Evolutionary conservation across 345 rosid genomes (phyloP), one percentile per base, ranked within the genome.

Genomic region (Ceriops zippeliana): DNA sequence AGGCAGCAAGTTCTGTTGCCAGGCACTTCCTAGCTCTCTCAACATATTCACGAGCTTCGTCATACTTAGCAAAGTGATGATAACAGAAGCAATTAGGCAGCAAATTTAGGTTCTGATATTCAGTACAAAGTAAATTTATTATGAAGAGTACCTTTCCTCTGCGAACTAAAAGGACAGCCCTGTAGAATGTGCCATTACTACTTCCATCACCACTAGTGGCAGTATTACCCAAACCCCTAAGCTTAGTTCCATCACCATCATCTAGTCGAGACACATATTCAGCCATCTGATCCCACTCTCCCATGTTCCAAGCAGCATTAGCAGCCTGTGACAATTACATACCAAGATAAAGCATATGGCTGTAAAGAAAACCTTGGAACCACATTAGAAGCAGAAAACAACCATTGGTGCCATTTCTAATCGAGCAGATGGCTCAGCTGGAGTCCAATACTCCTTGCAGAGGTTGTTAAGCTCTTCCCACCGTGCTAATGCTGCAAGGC

Each of bases 391-490:
- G 38, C 65, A 80, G 72, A 62, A 79, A 72, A 82, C 74, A 81
- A 95, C 99, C 97, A 91, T 84, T 63, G 99, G 96, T 54, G 99
- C 99, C 99, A 95, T 95, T 87, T 95, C 99, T 61, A 95, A 79
- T 69, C 99, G 93, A 46, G 93, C 96, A 69, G 96, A 77, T 66
- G 92, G 96, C 83, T 95, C 99, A 42, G 99, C 96, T 61, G 96
- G 92, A 70, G 96, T 87, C 99, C 99, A 95, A 78, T 87, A 90
- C 62, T 95, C 99, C 76, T 90, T 95, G 84, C 99, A 95, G 51
- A 91, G 83, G 84, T 85, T 87, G 86, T 83, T 91, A 71, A 95
- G 93, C 73, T 95, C 99, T 79, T 95, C 98, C 96, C 98, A 95
- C 67, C 93, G 86, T 76, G 99, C 99, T 81, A 95, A 83, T 59